Percentiles rank a stretch among this genome's conserved stretches.
phyloP scores from a whole-genome alignment of 108 stramenopile genomes.

The Skeletonema marinoi region DNA sequence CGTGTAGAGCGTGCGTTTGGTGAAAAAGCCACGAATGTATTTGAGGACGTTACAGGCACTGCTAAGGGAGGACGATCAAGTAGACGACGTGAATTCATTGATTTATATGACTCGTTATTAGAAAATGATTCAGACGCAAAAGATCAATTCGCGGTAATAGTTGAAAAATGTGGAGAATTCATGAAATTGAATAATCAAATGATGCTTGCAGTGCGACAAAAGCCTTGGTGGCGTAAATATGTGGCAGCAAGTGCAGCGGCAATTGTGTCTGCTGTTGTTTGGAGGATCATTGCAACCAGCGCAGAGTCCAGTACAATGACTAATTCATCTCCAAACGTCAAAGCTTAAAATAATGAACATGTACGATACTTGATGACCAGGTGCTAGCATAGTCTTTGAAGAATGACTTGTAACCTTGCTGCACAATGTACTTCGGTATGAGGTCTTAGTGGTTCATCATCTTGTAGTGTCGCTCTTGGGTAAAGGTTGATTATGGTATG shows the following conservation, averaged over 20 bases:
- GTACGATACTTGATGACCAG: too few species aligned
- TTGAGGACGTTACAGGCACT: slow-evolving; percentile 37
- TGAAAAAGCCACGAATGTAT: slow-evolving; percentile 41
- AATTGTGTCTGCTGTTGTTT: not conserved
- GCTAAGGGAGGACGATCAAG: slow-evolving; percentile 18
- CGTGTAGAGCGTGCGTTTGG: slow-evolving; percentile 47
- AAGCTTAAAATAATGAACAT: too few species aligned
- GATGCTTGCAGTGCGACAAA: slow-evolving; percentile 17
- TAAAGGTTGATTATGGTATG: too few species aligned
- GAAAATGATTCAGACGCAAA: not conserved
- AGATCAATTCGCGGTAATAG: slow-evolving; percentile 2
- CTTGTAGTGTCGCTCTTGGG: too few species aligned
- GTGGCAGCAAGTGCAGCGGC: not conserved
- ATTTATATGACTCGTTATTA: slow-evolving; percentile 37
- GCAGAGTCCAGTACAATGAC: too few species aligned
- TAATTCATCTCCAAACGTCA: too few species aligned
- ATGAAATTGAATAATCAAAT: slow-evolving; percentile 41
- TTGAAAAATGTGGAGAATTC: slow-evolving; percentile 12
- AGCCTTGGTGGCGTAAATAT: slow-evolving; percentile 40
- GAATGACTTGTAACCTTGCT: too few species aligned
- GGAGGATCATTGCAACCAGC: not conserved
- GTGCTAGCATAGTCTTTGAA: too few species aligned
- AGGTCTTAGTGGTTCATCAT: too few species aligned
- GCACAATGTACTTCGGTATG: too few species aligned
- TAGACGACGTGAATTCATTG: slow-evolving; percentile 40